phyloP scores from a whole-genome alignment of 2,329 filamentous ascomycete genomes.

The Pseudopithomyces chartarum region DNA sequence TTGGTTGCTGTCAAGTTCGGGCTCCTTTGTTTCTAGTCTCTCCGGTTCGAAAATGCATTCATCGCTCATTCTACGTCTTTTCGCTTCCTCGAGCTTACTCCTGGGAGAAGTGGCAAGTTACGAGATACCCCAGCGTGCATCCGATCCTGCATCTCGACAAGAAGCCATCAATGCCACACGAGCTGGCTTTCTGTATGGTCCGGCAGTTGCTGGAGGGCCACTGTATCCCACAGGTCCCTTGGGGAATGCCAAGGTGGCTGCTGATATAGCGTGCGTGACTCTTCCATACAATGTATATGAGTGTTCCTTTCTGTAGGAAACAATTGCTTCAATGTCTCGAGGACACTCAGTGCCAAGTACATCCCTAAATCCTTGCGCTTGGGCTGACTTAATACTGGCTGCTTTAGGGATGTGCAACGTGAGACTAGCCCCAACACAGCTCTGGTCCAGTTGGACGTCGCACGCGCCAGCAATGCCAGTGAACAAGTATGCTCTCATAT shows the following conservation, averaged over 20 bases:
- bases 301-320: no score
- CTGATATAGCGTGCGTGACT: neutral
- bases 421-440: neutral
- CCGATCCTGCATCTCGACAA: neutral
- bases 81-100: neutral
- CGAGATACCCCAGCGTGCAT: neutral
- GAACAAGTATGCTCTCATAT: neutral
- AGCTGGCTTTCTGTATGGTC: constrained; percentile 1
- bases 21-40: no score
- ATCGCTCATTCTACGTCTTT: neutral
- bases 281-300: no score
- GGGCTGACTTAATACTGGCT: no score
- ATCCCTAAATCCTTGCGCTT: no score
- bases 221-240: neutral
- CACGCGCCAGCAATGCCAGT: neutral
- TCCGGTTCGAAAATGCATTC: neutral
- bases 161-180: neutral
- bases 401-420: neutral
- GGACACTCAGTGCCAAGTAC: no score
- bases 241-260: constrained; percentile 1
- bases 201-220: constrained; percentile 1
- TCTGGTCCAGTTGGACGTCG: neutral
- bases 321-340: no score
- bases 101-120: neutral
- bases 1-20: neutral